Conservation (phyloP, 768 basidiomycete species). For the Crepidotus variabilis region DNA sequence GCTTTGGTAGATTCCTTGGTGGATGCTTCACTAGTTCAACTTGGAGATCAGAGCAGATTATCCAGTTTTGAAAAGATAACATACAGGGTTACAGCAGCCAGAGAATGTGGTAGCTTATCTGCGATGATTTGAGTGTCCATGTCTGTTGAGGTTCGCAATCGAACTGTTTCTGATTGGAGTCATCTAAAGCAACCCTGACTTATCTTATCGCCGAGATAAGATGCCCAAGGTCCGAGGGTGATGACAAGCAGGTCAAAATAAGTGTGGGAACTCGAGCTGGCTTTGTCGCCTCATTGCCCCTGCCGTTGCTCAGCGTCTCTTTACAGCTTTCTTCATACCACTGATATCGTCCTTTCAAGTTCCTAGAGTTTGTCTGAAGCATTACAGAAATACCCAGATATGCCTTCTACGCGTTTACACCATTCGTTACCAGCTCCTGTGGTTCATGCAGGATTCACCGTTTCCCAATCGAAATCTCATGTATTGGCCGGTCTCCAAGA, state of each 20-base stretch:
- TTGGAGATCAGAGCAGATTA: not conserved
- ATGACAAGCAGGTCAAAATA: slow-evolving; percentile 21
- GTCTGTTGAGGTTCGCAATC: too few relatives aligned
- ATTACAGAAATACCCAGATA: slow-evolving; percentile 17
- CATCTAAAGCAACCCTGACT: not conserved
- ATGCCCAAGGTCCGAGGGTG: not conserved
- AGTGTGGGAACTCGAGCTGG: slow-evolving; percentile 25
- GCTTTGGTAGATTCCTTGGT: slow-evolving; percentile 11
- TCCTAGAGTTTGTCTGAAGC: slow-evolving; percentile 4
- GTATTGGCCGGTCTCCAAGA: slow-evolving; percentile 88
- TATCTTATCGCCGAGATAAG: not conserved
- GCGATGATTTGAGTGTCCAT: too few relatives aligned
- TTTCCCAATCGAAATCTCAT: slow-evolving; percentile 79
- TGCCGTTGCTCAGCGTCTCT: slow-evolving; percentile 20
- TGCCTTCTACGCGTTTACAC: slow-evolving; percentile 54
- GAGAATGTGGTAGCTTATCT: too few relatives aligned
- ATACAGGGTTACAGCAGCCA: slow-evolving; percentile 1
- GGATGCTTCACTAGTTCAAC: too few relatives aligned
- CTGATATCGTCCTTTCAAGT: slow-evolving; percentile 10
- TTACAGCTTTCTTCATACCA: slow-evolving; percentile 12
- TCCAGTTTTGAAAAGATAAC: not conserved
- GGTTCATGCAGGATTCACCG: slow-evolving; percentile 64
- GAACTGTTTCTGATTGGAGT: not conserved
- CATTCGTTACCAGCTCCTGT: slow-evolving; percentile 72
- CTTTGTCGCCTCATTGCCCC: slow-evolving; percentile 25